Conservation (phyloP, 2,329 filamentous ascomycete genomes). For the Epichloe brachyelytri region DNA sequence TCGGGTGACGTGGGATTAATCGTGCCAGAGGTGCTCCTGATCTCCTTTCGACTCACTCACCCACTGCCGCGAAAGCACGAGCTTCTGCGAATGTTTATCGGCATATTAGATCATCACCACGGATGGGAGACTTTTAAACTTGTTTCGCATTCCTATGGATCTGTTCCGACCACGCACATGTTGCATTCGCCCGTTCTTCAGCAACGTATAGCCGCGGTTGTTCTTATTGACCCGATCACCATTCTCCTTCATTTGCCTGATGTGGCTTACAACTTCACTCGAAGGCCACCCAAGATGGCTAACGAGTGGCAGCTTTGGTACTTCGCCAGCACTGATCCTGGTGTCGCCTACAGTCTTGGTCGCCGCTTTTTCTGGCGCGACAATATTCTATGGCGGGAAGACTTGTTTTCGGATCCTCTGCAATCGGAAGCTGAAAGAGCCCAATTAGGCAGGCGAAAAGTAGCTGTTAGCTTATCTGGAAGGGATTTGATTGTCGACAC, state of each 20-base stretch:
- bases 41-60: conserved; percentile 48
- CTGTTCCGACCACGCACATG: conserved; percentile 48
- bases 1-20: conserved; percentile 43
- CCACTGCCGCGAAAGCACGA: conserved; percentile 36
- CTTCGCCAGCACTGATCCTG: conserved; percentile 55
- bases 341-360: conserved; percentile 49
- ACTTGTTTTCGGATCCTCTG: conserved; percentile 27
- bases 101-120: conserved; percentile 43
- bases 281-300: conserved; percentile 37
- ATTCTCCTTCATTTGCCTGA: conserved; percentile 56
- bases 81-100: conserved; percentile 42
- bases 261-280: conserved; percentile 60
- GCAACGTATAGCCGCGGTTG: conserved; percentile 34
- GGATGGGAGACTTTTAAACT: conserved; percentile 46
- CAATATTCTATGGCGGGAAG: conserved; percentile 58
- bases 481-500: conserved; percentile 55
- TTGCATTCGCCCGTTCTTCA: conserved; percentile 35
- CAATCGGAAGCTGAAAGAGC: not conserved
- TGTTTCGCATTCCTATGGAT: conserved; percentile 51
- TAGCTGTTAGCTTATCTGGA: conserved; percentile 46
- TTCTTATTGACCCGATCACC: conserved; percentile 49
- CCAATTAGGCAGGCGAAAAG: conserved; percentile 15
- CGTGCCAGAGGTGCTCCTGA: conserved; percentile 50
- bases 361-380: conserved; percentile 61
- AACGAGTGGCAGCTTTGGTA: conserved; percentile 61